Base-by-base conservation (phyloP, 345 rosid species). In the Garcia nutans region DNA sequence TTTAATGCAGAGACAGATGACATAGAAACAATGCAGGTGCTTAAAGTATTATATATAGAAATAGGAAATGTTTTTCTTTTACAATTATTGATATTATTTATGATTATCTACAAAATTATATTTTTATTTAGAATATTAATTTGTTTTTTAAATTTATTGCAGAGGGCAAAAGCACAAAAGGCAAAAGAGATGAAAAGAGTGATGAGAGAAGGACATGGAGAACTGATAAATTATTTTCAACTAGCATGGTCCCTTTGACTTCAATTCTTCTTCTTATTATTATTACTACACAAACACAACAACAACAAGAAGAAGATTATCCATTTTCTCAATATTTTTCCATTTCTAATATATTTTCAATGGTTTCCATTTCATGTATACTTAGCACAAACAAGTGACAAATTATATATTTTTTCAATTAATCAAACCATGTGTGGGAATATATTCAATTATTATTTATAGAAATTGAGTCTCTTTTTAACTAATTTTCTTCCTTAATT, bases 111-210 rank as follows among this genome's bases (percentile, higher is more conserved):
- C 41, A 37, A 37, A 37, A 37, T 37, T 37, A 37, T 3, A 37
- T 37, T 37, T 37, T 37, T 37, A 37, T 37, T 37, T 3, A 37
- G 6, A 37, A 37, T 37, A 37, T n/a, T 8, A 2, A 16, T 24
- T 63, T 23, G 3, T 22, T 26, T 15, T 8, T 67, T 1, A 80
- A 42, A 42, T 47, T 8, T 16, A 0, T 8, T 73, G 65, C 68
- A 81, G 84, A 81, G 69, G 70, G 64, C 73, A 47, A 81, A 81
- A 50, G 80, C 33, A 74, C 57, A 74, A 28, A 77, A 76, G 65
- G 74, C 71, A 60, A 76, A 76, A 54, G 83, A 61, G 41, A 58
- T 87, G 77, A 90, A 88, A 80, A 88, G 85, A 77, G 73, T 85
- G 81, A 54, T n/a, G 70, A 60, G 47, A 41, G 68, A 80, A 58